These are phyloP conservation scores for Gynandropsis gynandra DNA, from an alignment of 345 rosid species.

Conservation along the genomic window DNA sequence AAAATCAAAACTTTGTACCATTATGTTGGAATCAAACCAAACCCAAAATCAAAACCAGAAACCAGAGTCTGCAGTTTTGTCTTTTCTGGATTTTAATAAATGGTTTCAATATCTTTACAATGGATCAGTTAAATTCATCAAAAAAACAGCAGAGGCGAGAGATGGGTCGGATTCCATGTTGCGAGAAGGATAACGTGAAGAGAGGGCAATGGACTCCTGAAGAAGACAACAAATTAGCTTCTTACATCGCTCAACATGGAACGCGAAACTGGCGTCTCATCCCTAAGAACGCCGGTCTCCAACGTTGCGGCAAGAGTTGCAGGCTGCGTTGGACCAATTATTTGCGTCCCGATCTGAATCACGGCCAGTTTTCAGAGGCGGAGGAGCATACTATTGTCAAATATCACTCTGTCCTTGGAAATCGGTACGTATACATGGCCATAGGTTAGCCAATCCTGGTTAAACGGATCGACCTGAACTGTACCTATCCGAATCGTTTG, in stretches of 20 bases:
- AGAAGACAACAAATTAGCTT: slow-evolving; percentile 91
- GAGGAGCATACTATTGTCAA: slow-evolving; percentile 85
- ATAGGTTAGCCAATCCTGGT: too few relatives aligned
- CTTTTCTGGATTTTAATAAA: neutral
- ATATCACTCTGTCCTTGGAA: slow-evolving; percentile 90
- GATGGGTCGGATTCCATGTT: slow-evolving; percentile 93
- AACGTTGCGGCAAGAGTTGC: slow-evolving; percentile 92
- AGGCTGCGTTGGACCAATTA: slow-evolving; percentile 87
- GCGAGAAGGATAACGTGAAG: slow-evolving; percentile 88
- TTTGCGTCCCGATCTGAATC: slow-evolving; percentile 85
- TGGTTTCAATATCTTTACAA: slow-evolving; percentile 13
- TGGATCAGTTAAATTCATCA: slow-evolving; percentile 2
- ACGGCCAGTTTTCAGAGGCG: slow-evolving; percentile 56
- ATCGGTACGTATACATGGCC: slow-evolving; percentile 40
- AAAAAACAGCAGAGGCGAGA: slow-evolving; percentile 3
- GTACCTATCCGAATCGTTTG: too few relatives aligned
- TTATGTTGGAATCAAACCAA: too few relatives aligned
- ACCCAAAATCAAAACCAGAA: neutral
- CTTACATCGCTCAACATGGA: slow-evolving; percentile 87
- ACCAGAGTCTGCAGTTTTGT: too few relatives aligned
- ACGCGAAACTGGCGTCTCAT: slow-evolving; percentile 95
- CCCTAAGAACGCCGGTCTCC: slow-evolving; percentile 91
- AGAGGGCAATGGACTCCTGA: slow-evolving; percentile 99
- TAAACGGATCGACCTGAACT: too few relatives aligned
- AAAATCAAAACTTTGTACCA: slow-evolving; percentile 23